Conservation (phyloP, 306 rosid species). For the Crotalaria pallida region DNA sequence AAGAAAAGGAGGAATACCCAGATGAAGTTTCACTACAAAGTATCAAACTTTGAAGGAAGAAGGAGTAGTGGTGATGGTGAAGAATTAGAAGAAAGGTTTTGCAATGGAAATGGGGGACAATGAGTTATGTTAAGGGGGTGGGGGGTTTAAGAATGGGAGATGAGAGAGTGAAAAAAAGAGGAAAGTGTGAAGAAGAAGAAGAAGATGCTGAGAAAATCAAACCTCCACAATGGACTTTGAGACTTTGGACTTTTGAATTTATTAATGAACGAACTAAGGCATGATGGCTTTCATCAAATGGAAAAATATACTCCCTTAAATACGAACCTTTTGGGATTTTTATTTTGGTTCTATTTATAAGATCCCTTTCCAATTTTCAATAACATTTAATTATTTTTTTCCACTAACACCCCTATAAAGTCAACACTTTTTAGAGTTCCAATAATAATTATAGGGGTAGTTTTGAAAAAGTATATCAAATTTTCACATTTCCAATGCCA, state of each 20-base stretch:
- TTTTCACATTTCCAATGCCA: no score
- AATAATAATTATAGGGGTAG: no score
- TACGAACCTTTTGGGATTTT: no score
- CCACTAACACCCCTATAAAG: no score
- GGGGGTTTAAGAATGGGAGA: constrained; percentile 8
- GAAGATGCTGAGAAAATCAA: neutral
- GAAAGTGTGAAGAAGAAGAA: neutral
- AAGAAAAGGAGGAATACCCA: neutral
- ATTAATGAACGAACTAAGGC: no score
- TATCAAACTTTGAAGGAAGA: neutral
- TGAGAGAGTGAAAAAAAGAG: neutral
- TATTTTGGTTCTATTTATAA: no score
- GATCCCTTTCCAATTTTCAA: no score
- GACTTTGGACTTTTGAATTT: neutral
- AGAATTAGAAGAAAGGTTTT: neutral
- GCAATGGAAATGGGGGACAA: neutral
- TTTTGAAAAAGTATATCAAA: no score
- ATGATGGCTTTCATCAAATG: neutral
- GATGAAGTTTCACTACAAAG: neutral
- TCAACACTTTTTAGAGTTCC: no score
- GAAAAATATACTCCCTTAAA: no score
- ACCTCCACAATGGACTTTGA: constrained; percentile 26
- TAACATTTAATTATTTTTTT: no score
- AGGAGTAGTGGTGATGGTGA: no score
- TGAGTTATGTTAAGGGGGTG: neutral